Conservation (phyloP, 371 early-diverging fungal species). For the Mucor lusitanicus region DNA sequence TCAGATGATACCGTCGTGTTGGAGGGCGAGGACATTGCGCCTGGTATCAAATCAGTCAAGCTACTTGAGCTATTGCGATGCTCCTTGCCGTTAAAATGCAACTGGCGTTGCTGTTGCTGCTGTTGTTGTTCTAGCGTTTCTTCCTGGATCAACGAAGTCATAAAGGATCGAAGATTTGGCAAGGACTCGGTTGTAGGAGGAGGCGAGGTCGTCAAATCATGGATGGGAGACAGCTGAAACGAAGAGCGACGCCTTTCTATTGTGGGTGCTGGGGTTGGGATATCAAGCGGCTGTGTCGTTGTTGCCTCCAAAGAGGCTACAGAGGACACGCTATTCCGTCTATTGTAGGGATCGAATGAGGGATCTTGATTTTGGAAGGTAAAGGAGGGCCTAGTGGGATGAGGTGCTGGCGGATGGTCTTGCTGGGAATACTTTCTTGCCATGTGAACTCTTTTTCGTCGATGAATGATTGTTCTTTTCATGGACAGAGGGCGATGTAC, state of each 20-base stretch:
- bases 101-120: not conserved
- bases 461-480: constrained; percentile 47
- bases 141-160: constrained; percentile 2
- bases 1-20: not conserved
- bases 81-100: not conserved
- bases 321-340: not conserved
- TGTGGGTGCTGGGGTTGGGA: not conserved
- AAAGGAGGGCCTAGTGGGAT: not conserved
- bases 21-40: not conserved
- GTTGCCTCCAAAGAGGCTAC: not conserved
- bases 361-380: not conserved
- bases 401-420: not conserved
- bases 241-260: constrained; percentile 2
- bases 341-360: not conserved
- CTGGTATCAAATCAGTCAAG: not conserved
- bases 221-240: constrained; percentile 11
- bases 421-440: not conserved
- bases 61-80: not conserved
- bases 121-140: not conserved
- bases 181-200: constrained; percentile 3
- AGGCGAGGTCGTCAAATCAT: not conserved
- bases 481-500: constrained; percentile 46
- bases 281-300: not conserved
- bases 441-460: constrained; percentile 34
- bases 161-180: constrained; percentile 20